Evolutionary conservation across 129 eudicot genomes (phyloP).

Genomic region (Glebionis coronaria): DNA sequence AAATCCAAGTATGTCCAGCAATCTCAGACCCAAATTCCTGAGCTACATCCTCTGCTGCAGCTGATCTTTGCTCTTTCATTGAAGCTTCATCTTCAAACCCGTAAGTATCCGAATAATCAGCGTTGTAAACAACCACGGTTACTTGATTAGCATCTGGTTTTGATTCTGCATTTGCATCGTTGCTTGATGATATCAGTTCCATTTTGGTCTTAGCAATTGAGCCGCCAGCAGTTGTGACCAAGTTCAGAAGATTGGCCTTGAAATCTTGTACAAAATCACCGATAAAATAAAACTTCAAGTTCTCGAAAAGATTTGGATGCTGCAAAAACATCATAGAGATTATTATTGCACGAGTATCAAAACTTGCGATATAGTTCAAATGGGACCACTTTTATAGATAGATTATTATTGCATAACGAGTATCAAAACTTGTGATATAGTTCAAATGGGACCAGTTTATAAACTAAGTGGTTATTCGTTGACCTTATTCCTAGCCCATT

Average conservation of each 20-base stretch:
- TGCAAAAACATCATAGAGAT: conserved; percentile 30
- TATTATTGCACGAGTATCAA: not conserved
- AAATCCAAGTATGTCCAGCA: conserved; percentile 62
- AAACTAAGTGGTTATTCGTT: too few relatives aligned
- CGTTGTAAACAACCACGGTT: conserved; percentile 50
- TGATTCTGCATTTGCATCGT: not conserved
- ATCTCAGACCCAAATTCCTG: conserved; percentile 31
- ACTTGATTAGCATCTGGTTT: conserved; percentile 6
- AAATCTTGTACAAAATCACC: conserved; percentile 56
- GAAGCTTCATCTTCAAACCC: conserved; percentile 31
- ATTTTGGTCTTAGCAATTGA: conserved; percentile 33
- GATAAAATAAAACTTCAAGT: conserved; percentile 46
- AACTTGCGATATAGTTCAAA: too few relatives aligned
- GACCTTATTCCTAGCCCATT: too few relatives aligned
- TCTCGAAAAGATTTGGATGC: conserved; percentile 69
- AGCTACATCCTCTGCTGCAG: conserved; percentile 53
- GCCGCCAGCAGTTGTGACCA: conserved; percentile 63
- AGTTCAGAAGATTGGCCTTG: conserved; percentile 38
- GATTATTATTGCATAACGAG: not conserved
- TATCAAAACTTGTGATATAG: too few relatives aligned
- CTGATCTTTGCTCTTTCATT: conserved; percentile 29
- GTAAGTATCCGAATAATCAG: conserved; percentile 30
- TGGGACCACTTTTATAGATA: too few relatives aligned
- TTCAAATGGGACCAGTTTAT: too few relatives aligned
- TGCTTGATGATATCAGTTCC: conserved; percentile 21